Conservation (phyloP, 192 early-diverging fungal genomes). For the Thamnidium elegans region DNA sequence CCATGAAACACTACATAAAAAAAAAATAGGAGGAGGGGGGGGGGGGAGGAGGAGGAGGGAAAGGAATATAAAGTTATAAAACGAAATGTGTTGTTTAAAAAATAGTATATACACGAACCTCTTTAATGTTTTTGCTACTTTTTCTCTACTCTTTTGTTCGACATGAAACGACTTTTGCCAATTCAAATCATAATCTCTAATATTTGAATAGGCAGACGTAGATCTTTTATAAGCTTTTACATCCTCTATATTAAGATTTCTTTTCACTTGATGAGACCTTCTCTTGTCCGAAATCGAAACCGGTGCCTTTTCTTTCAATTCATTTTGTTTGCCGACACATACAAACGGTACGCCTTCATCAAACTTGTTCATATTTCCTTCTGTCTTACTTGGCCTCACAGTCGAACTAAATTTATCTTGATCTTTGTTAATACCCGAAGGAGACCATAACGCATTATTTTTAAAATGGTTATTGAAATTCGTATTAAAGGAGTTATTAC, state of each 20-base stretch:
- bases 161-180: conserved; percentile 11
- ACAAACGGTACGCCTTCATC: conserved; percentile 7
- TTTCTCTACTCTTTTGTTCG: conserved; percentile 14
- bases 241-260: conserved; percentile 2
- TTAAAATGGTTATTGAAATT: not conserved
- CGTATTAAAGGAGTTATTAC: too few species aligned
- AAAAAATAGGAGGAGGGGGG: too few species aligned
- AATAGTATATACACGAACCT: not conserved
- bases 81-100: not conserved
- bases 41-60: too few species aligned
- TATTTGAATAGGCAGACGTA: not conserved
- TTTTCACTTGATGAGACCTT: not conserved
- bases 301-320: not conserved
- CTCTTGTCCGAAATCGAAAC: not conserved
- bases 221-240: conserved; percentile 12
- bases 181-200: conserved; percentile 3
- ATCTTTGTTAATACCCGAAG: not conserved
- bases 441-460: not conserved
- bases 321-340: not conserved
- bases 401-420: not conserved
- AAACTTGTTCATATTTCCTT: not conserved
- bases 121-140: conserved; percentile 11
- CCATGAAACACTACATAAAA: conserved; percentile 16
- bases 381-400: conserved; percentile 3
- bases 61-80: not conserved